A percentile compares a stretch with the other conserved stretches of the same genome.
phyloP scores from a whole-genome alignment of 2,329 filamentous ascomycete species.

The Cladosporium sp. region DNA sequence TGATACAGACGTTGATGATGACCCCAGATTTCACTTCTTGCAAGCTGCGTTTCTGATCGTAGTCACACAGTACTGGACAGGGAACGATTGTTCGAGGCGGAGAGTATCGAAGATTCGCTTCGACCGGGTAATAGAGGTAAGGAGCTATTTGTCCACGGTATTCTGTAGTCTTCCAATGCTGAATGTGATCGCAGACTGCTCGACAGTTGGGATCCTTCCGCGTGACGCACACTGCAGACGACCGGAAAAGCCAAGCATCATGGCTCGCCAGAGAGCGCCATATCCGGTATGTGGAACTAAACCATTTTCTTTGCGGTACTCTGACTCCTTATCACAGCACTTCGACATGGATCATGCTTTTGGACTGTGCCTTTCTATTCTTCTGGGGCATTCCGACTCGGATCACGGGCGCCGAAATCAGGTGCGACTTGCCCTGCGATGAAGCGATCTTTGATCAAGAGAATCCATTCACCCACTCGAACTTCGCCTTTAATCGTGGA shows the following conservation, averaged over 20 bases:
- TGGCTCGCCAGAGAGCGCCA: slow-evolving; percentile 21
- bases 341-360: slow-evolving; percentile 15
- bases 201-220: slow-evolving; percentile 9
- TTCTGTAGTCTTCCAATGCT: not conserved
- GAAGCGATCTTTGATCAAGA: slow-evolving; percentile 20
- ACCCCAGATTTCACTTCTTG: not conserved
- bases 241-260: slow-evolving; percentile 16
- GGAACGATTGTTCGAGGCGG: not conserved
- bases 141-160: not conserved
- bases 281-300: slow-evolving; percentile 14
- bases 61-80: not conserved
- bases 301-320: not conserved
- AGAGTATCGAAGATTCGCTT: not conserved
- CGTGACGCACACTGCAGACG: slow-evolving; percentile 18
- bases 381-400: slow-evolving; percentile 21
- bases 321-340: slow-evolving; percentile 4
- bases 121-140: not conserved
- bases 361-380: slow-evolving; percentile 24
- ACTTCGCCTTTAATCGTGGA: slow-evolving; percentile 19
- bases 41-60: not conserved
- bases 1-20: not conserved
- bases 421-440: slow-evolving; percentile 20
- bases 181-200: not conserved
- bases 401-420: slow-evolving; percentile 17
- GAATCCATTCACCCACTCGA: slow-evolving; percentile 20